Evolutionary conservation across 2,329 filamentous ascomycete species (phyloP).

Genomic region (Venturia pyrina): DNA sequence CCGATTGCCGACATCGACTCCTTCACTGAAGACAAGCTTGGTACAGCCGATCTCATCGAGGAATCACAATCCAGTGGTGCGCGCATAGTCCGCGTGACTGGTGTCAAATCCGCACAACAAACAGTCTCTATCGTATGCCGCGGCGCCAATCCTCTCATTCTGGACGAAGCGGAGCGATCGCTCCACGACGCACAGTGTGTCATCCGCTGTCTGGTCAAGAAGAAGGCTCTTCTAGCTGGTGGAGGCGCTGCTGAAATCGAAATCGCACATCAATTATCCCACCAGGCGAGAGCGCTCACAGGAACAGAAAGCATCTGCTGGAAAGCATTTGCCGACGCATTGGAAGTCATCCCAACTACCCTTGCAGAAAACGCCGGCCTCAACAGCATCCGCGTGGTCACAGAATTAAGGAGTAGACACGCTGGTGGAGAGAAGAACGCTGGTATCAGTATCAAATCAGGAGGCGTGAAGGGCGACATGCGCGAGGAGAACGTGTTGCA

Average conservation of each 20-base stretch:
- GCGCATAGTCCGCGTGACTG: slow-evolving; percentile 89
- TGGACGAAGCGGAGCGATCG: slow-evolving; percentile 94
- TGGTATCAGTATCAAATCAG: slow-evolving; percentile 95
- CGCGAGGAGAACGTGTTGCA: slow-evolving; percentile 95
- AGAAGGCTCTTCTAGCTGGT: slow-evolving; percentile 96
- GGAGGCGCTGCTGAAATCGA: slow-evolving; percentile 95
- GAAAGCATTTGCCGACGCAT: slow-evolving; percentile 96
- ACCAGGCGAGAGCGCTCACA: slow-evolving; percentile 69
- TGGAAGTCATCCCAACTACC: slow-evolving; percentile 95
- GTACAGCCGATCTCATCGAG: slow-evolving; percentile 85
- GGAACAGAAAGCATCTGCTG: slow-evolving; percentile 97
- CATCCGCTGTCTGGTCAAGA: slow-evolving; percentile 95
- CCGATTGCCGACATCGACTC: slow-evolving; percentile 97
- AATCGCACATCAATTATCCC: slow-evolving; percentile 76
- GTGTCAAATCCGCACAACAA: slow-evolving; percentile 71
- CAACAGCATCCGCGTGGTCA: slow-evolving; percentile 98
- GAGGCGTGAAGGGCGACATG: slow-evolving; percentile 94
- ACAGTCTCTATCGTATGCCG: slow-evolving; percentile 92
- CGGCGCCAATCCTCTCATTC: slow-evolving; percentile 85
- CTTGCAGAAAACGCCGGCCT: slow-evolving; percentile 94
- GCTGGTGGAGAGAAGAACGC: slow-evolving; percentile 93
- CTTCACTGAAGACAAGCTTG: slow-evolving; percentile 97
- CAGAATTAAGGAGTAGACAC: slow-evolving; percentile 86
- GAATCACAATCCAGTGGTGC: slow-evolving; percentile 81
- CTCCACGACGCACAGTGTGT: slow-evolving; percentile 97